A percentile compares a stretch with the other conserved stretches of the same genome.
Conservation (phyloP, 2,329 filamentous ascomycete genomes). For the Atkinsonella texensis region DNA sequence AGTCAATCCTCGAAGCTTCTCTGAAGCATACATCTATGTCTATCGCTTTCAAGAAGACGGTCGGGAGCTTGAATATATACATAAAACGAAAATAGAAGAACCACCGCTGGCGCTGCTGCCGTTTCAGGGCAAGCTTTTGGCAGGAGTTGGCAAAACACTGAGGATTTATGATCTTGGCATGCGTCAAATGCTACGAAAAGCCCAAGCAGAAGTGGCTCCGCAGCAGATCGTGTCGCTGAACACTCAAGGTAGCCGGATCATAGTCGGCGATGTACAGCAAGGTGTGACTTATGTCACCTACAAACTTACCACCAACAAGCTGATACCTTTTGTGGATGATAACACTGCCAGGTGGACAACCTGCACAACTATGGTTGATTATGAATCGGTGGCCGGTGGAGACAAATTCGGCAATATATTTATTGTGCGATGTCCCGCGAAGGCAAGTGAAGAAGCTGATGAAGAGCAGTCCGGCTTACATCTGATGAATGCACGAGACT, state of each 20-base stretch:
- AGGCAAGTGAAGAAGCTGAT: slow-evolving; percentile 79
- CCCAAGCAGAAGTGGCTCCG: slow-evolving; percentile 66
- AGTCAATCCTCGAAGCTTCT: slow-evolving; percentile 62
- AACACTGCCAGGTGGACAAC: slow-evolving; percentile 83
- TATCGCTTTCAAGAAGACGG: slow-evolving; percentile 84
- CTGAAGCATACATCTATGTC: slow-evolving; percentile 77
- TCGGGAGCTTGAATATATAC: slow-evolving; percentile 82
- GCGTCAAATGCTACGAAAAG: slow-evolving; percentile 83
- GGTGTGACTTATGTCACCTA: slow-evolving; percentile 88
- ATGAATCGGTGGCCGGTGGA: slow-evolving; percentile 86
- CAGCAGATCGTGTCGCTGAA: slow-evolving; percentile 81
- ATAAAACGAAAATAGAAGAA: slow-evolving; percentile 87
- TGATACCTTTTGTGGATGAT: slow-evolving; percentile 92
- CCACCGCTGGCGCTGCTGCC: slow-evolving; percentile 81
- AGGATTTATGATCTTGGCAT: slow-evolving; percentile 89
- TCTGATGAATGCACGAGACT: slow-evolving; percentile 79
- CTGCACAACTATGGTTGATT: slow-evolving; percentile 87
- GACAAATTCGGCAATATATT: slow-evolving; percentile 98
- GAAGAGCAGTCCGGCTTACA: slow-evolving; percentile 85
- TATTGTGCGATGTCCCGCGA: slow-evolving; percentile 76
- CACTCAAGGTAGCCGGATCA: slow-evolving; percentile 80
- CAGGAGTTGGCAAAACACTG: slow-evolving; percentile 73
- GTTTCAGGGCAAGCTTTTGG: slow-evolving; percentile 82
- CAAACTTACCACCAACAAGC: slow-evolving; percentile 79
- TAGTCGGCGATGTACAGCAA: slow-evolving; percentile 87